Conservation (phyloP, 257 asterid genomes). For the Schizonepeta tenuifolia region DNA sequence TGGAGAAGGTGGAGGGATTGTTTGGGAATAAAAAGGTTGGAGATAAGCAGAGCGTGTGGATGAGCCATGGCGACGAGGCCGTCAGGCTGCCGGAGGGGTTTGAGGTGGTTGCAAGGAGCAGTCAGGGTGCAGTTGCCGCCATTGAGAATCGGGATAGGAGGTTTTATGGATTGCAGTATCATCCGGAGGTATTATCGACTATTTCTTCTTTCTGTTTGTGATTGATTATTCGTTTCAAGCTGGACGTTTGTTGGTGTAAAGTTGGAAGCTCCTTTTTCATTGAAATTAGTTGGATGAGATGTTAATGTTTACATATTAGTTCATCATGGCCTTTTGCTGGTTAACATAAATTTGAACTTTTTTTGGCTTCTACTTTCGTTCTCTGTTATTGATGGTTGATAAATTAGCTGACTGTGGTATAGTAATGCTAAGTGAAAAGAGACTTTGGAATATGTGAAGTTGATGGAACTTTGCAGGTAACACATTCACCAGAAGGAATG, state of each 20-base stretch:
- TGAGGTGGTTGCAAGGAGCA: slow-evolving; percentile 81
- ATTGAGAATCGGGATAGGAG: slow-evolving; percentile 60
- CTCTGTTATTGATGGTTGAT: background rate
- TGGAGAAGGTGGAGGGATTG: slow-evolving; percentile 49
- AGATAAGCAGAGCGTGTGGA: slow-evolving; percentile 90
- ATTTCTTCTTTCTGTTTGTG: background rate
- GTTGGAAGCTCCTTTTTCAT: background rate
- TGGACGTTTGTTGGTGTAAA: background rate
- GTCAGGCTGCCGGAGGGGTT: slow-evolving; percentile 88
- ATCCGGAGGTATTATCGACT: slow-evolving; percentile 74
- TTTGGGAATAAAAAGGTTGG: slow-evolving; percentile 73
- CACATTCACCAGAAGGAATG: slow-evolving; percentile 95
- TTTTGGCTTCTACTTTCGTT: background rate
- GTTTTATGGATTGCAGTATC: slow-evolving; percentile 96
- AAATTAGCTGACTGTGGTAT: background rate
- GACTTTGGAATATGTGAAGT: background rate
- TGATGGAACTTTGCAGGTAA: slow-evolving; percentile 60
- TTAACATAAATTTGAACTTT: background rate
- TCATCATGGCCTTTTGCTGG: background rate
- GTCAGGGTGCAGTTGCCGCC: slow-evolving; percentile 86
- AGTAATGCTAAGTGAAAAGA: no score
- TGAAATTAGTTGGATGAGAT: background rate
- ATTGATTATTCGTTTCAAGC: background rate
- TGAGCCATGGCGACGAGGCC: slow-evolving; percentile 99
- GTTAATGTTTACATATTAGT: background rate